Evolutionary conservation across 805 yeast species (phyloP).

Genomic region (Kazachstania viticola): DNA sequence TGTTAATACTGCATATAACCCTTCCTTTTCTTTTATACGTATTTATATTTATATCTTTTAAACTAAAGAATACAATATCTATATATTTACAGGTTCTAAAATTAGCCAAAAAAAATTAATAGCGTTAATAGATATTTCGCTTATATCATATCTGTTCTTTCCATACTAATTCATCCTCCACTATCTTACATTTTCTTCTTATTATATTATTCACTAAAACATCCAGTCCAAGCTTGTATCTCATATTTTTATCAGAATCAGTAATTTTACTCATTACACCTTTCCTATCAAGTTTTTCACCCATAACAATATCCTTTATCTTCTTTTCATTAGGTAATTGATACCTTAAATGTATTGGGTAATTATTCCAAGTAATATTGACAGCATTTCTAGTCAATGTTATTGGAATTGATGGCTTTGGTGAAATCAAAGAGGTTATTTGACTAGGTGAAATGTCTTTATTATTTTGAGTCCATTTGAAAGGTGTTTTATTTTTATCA

Average conservation of each 20-base stretch:
- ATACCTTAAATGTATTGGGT: slow-evolving; percentile 33
- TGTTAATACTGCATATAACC: no score
- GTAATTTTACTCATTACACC: slow-evolving; percentile 58
- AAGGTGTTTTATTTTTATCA: slow-evolving; percentile 44
- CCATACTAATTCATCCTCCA: no score
- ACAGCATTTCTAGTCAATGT: slow-evolving; percentile 21
- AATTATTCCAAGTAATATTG: slow-evolving; percentile 32
- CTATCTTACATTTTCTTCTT: slow-evolving; percentile 5
- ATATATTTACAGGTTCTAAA: no score
- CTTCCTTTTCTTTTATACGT: no score
- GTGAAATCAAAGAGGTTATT: slow-evolving; percentile 17
- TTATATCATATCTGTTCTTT: no score
- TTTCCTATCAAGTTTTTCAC: slow-evolving; percentile 42
- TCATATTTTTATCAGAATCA: slow-evolving; percentile 13
- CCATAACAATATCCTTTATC: slow-evolving; percentile 48
- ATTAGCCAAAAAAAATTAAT: no score
- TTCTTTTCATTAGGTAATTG: slow-evolving; percentile 71
- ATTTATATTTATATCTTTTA: no score
- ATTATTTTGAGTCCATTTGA: slow-evolving; percentile 34
- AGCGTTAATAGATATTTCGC: no score
- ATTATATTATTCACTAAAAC: slow-evolving; percentile 8
- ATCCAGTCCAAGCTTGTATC: slow-evolving; percentile 17
- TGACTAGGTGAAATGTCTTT: slow-evolving; percentile 5
- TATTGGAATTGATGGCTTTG: slow-evolving; percentile 24
- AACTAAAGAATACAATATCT: no score